Conservation (phyloP, 306 rosid genomes). For the cucumber (Cucumis sativus) region Cucumber_9930_V3 NC_026657.2:31341001-31341500, state of each 20-base stretch:
- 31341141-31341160: not conserved
- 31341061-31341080: not conserved
- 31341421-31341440: constrained; percentile 46
- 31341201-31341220: not conserved
- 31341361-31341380: not conserved
- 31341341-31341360: not conserved
- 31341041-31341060: not conserved
- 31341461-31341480: constrained; percentile 57
- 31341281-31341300: too few relatives aligned
- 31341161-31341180: not conserved
- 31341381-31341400: not conserved
- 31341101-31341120: too few relatives aligned
- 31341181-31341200: not conserved
- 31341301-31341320: too few relatives aligned
- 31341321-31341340: not conserved
- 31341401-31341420: constrained; percentile 42
- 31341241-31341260: not conserved
- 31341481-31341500: constrained; percentile 98
- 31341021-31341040: not conserved
- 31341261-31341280: too few relatives aligned
- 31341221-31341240: not conserved
- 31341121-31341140: too few relatives aligned
- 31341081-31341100: too few relatives aligned
- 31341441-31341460: constrained; percentile 87
- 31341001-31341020: not conserved